Evolutionary conservation across 1,284 basidiomycete species (phyloP).

Genomic region (Austroboletus niveus): DNA sequence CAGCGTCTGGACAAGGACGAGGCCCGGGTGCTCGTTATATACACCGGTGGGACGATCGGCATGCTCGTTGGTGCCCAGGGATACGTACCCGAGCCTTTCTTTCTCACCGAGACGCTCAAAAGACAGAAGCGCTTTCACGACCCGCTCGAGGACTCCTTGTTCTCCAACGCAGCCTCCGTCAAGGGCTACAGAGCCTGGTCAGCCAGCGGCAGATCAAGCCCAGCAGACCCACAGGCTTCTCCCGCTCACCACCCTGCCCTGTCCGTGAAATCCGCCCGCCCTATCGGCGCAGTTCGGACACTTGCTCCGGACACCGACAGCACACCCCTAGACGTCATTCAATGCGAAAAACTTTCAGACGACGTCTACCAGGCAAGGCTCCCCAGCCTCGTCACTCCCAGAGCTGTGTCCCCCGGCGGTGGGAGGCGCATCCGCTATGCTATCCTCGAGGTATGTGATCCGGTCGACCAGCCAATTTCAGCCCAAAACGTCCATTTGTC

Average conservation of each 20-base stretch:
- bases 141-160: conserved; percentile 76
- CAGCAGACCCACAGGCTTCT: conserved; percentile 22
- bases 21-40: conserved; percentile 79
- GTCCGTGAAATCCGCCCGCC: conserved; percentile 68
- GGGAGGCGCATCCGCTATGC: conserved; percentile 77
- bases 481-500: conserved; percentile 7
- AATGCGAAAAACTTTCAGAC: conserved; percentile 53
- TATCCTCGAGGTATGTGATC: conserved; percentile 64
- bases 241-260: conserved; percentile 47
- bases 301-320: conserved; percentile 34
- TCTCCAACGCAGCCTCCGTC: conserved; percentile 69
- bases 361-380: conserved; percentile 67
- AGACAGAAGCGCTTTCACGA: conserved; percentile 86
- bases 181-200: conserved; percentile 75
- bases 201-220: conserved; percentile 53
- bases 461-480: conserved; percentile 1
- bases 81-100: conserved; percentile 86
- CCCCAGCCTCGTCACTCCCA: conserved; percentile 75
- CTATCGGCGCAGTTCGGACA: conserved; percentile 50
- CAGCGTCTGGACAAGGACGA: conserved; percentile 44
- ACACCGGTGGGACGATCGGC: conserved; percentile 84
- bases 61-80: conserved; percentile 81
- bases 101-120: conserved; percentile 78
- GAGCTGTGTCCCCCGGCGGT: conserved; percentile 59
- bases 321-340: conserved; percentile 34